A percentile compares a stretch with the other conserved stretches of the same genome.
These are phyloP conservation scores for Fonsecaea multimorphosa DNA, from an alignment of 2,329 filamentous ascomycete genomes.

Conservation along the genomic window DNA sequence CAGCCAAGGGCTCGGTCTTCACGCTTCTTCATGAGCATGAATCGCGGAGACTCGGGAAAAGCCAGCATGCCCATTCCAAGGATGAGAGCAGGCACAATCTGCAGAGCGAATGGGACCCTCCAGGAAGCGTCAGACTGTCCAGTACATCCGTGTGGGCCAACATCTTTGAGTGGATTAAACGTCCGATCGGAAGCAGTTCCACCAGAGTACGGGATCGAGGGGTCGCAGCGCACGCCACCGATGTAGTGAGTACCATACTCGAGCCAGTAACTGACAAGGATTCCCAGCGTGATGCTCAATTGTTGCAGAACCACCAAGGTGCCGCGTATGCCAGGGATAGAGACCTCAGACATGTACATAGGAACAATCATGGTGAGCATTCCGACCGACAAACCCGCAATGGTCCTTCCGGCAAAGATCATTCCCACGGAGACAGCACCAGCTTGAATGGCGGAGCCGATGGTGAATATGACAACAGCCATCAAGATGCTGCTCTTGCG, in stretches of 20 bases:
- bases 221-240: no score
- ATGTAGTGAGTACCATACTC: conserved; percentile 34
- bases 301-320: conserved; percentile 50
- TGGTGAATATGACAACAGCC: conserved; percentile 43
- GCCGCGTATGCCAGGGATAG: conserved; percentile 50
- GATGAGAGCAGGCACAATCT: conserved; percentile 70
- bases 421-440: conserved; percentile 46
- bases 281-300: conserved; percentile 51
- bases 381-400: not conserved
- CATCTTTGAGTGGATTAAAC: no score
- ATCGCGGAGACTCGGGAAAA: conserved; percentile 67
- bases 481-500: conserved; percentile 42
- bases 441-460: conserved; percentile 51
- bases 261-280: conserved; percentile 51
- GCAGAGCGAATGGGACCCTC: conserved; percentile 74
- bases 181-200: no score
- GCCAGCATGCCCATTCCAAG: conserved; percentile 67
- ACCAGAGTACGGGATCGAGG: no score
- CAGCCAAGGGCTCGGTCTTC: conserved; percentile 70
- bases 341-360: conserved; percentile 34
- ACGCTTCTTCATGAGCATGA: conserved; percentile 69
- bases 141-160: no score
- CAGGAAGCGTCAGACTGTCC: conserved; percentile 50
- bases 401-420: not conserved
- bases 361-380: conserved; percentile 44